These are phyloP conservation scores for Polytrichum commune DNA, from an alignment of 225 moss, liverwort and hornwort genomes.

Conservation along the genomic window DNA sequence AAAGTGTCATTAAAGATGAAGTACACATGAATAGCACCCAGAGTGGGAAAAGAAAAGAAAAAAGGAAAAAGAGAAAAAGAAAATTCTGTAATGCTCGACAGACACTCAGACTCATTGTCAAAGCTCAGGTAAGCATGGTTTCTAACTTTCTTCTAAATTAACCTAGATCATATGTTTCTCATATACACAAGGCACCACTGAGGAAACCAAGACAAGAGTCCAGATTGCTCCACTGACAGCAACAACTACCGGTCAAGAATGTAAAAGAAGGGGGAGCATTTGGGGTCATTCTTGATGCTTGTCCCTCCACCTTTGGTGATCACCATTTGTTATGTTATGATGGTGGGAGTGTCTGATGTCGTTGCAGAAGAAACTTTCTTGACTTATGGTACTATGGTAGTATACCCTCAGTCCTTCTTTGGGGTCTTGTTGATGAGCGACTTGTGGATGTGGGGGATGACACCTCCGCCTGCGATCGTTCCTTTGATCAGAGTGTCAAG, in stretches of 20 bases:
- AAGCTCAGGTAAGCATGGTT: conserved; percentile 8
- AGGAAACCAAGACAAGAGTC: conserved; percentile 9
- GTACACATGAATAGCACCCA: conserved; percentile 26
- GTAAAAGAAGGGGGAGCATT: conserved; percentile 6
- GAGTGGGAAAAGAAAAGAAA: not conserved
- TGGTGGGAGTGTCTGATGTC: not conserved
- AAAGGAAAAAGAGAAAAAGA: not conserved
- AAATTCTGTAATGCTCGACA: conserved; percentile 17
- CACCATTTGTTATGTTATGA: not conserved
- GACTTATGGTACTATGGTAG: not conserved
- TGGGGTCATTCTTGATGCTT: not conserved
- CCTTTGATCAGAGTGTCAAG: conserved; percentile 85
- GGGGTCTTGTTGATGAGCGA: conserved; percentile 77
- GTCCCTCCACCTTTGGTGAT: conserved; percentile 10
- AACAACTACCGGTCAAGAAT: not conserved
- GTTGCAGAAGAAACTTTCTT: not conserved
- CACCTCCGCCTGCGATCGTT: conserved; percentile 76
- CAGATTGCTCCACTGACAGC: conserved; percentile 11
- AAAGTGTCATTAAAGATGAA: conserved; percentile 4
- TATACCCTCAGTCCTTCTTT: conserved; percentile 60
- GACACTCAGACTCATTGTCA: conserved; percentile 11
- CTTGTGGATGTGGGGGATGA: conserved; percentile 39
- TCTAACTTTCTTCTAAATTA: conserved; percentile 6
- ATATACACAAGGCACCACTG: conserved; percentile 41
- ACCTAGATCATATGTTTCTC: conserved; percentile 18